Conservation (phyloP, 257 asterid species). For the Handroanthus guayacan region DNA sequence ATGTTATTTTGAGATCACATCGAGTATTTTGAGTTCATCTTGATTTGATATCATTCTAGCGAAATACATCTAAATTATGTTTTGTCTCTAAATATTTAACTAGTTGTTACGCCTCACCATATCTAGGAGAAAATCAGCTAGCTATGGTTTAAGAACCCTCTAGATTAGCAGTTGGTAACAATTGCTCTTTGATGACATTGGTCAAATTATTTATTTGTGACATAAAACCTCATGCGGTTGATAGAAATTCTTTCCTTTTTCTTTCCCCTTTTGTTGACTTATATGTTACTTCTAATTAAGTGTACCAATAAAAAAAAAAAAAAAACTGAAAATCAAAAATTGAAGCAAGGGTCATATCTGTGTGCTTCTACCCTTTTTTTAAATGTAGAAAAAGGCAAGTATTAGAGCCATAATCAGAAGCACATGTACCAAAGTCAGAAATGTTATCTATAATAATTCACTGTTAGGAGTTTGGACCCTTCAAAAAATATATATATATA, state of each 20-base stretch:
- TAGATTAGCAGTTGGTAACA: not conserved
- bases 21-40: no score
- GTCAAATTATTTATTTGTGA: not conserved
- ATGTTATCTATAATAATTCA: slow-evolving; percentile 31
- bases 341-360: not conserved
- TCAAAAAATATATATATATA: not conserved
- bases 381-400: not conserved
- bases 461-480: slow-evolving; percentile 20
- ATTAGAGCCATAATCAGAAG: slow-evolving; percentile 21
- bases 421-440: slow-evolving; percentile 34
- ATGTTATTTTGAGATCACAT: no score
- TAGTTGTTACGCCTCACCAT: no score
- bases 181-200: no score
- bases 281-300: not conserved
- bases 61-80: no score
- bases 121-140: no score
- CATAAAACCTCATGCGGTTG: not conserved
- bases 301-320: no score
- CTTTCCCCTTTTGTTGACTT: no score
- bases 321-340: slow-evolving; percentile 9
- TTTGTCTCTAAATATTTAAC: no score
- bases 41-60: no score
- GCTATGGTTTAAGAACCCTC: no score
- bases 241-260: not conserved
- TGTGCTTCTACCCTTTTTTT: not conserved